Conservation (phyloP, 768 basidiomycete species). For the Tulasnella sp. region DNA sequence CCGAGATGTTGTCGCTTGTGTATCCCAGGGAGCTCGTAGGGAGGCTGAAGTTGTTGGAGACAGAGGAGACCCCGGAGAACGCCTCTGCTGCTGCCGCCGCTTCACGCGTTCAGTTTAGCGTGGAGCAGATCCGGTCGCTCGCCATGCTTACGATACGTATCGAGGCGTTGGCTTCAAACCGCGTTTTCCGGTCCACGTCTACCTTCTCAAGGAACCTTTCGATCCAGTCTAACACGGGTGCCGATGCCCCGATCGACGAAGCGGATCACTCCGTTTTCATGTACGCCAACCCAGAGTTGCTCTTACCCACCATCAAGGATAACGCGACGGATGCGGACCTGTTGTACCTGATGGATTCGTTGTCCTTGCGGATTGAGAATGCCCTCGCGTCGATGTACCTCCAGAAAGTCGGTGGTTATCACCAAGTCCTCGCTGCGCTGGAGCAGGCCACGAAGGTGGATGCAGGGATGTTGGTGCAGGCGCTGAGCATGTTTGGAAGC, state of each 20-base stretch:
- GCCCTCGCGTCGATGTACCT: slow-evolving; percentile 32
- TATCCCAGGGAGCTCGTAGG: slow-evolving; percentile 66
- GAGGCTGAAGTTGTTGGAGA: slow-evolving; percentile 33
- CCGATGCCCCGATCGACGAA: not conserved
- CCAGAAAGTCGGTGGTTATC: slow-evolving; percentile 16
- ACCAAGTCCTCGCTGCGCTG: slow-evolving; percentile 1
- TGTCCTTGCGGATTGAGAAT: slow-evolving; percentile 67
- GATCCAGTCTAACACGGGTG: not conserved
- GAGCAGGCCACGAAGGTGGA: slow-evolving; percentile 14
- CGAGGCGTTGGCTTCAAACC: slow-evolving; percentile 56
- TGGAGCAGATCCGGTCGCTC: slow-evolving; percentile 63
- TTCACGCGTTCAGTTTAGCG: slow-evolving; percentile 49
- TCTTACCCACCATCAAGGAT: slow-evolving; percentile 57
- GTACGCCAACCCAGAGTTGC: slow-evolving; percentile 46
- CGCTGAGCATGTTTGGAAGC: slow-evolving; percentile 10
- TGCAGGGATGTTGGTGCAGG: slow-evolving; percentile 15
- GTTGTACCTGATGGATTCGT: slow-evolving; percentile 59
- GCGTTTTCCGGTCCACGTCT: slow-evolving; percentile 41
- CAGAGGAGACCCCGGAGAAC: slow-evolving; percentile 29
- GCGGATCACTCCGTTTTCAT: slow-evolving; percentile 30
- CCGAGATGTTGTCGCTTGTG: slow-evolving; percentile 73
- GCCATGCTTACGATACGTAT: slow-evolving; percentile 63
- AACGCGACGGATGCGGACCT: slow-evolving; percentile 62
- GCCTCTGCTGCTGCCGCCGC: slow-evolving; percentile 25
- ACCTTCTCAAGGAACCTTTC: not conserved